Evolutionary conservation across 208 protist genomes (phyloP).

Genomic region (Histomonas meleagridis): DNA sequence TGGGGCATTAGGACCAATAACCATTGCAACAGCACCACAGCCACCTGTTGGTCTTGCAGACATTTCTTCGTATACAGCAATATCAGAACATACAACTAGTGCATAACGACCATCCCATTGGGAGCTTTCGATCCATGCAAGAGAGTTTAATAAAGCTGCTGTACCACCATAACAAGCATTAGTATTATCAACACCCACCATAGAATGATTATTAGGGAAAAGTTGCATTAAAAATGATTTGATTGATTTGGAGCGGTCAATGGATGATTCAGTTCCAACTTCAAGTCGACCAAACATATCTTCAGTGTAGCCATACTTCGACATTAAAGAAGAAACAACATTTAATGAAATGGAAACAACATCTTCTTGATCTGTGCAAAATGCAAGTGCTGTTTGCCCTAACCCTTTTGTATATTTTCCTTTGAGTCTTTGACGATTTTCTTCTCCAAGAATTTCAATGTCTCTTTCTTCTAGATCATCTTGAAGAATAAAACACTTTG

Average conservation of each 20-base stretch:
- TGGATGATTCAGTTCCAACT: conserved; percentile 71
- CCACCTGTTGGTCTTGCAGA: conserved; percentile 63
- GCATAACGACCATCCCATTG: conserved; percentile 67
- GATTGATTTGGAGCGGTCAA: conserved; percentile 72
- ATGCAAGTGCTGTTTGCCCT: conserved; percentile 66
- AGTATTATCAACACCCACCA: conserved; percentile 61
- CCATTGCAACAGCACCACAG: conserved; percentile 66
- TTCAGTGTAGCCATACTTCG: conserved; percentile 57
- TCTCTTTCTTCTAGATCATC: conserved; percentile 61
- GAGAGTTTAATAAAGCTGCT: conserved; percentile 65
- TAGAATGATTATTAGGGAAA: conserved; percentile 50
- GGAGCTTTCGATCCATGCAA: conserved; percentile 63
- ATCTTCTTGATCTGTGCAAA: conserved; percentile 67
- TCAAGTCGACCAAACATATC: conserved; percentile 64
- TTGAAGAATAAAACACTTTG: conserved; percentile 61
- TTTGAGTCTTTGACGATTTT: background rate
- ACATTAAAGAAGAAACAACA: conserved; percentile 57
- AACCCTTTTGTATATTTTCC: conserved; percentile 74
- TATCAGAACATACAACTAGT: conserved; percentile 68
- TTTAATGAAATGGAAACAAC: conserved; percentile 68
- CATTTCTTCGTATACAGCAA: conserved; percentile 66
- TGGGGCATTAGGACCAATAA: conserved; percentile 66
- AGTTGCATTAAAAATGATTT: conserved; percentile 69
- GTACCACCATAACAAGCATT: conserved; percentile 79
- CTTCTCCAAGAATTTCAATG: conserved; percentile 40